Evolutionary conservation across 768 basidiomycete species (phyloP), one percentile per base, ranked within the genome.

Genomic region (Candolleomyces aberdarensis): DNA sequence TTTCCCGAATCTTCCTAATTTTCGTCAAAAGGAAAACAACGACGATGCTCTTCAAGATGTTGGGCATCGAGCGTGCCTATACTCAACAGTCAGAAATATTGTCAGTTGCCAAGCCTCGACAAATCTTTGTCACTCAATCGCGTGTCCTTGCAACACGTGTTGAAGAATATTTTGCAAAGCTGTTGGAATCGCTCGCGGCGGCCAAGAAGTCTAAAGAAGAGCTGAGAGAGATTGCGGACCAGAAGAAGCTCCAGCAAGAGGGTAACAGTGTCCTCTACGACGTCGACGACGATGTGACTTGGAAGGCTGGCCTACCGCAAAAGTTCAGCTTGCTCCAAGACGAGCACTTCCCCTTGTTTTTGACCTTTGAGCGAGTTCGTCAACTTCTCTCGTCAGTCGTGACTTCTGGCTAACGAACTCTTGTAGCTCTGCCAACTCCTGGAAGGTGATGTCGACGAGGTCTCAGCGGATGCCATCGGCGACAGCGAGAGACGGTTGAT

Each of bases 261-360:
- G 39, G 11, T 1, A 10, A 8, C 3, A 40, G 14, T 3, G 5
- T 1, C 1, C 36, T 55, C 3, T 31, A 52, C 14, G 72, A 82
- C 63, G 58, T 70, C 0, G 82, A 86, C 39, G 84, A 85, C 32
- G 76, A 81, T 51, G 71, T 64, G 3, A 70, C 72, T 60, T 75
- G 77, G 74, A 74, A 79, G n/a, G 71, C 63, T 5, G 77, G 82
- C 62, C 72, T 87, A 6, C 89, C 89, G 1, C 60, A 62, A 32
- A 76, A 68, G 31, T 89, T 80, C 63, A 85, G 85, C 53, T 75
- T 76, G 6, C 73, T 89, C 8, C 68, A 73, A 40, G 84, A 86
- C 32, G 67, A 77, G 3, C 81, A 90, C 65, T 91, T 90, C 56
- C 88, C 88, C 0, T 69, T 90, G 44, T 90, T 89, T 62, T 66